phyloP scores from a whole-genome alignment of 257 asterid species.

The Asclepias syriaca region DNA sequence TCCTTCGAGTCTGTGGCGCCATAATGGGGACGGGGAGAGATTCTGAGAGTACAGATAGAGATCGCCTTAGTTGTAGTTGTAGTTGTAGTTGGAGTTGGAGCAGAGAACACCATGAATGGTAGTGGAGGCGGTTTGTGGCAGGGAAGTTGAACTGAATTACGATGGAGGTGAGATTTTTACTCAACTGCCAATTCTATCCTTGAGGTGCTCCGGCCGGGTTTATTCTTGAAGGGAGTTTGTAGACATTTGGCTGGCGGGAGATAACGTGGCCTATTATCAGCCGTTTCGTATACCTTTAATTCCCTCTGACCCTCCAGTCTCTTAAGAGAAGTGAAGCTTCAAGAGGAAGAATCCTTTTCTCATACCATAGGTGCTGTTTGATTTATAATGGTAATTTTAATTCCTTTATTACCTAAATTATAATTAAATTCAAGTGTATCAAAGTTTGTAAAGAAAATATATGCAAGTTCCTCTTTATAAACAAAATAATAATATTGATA shows the following conservation, averaged over 20 bases:
- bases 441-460: too few species aligned
- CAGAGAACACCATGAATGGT: background rate
- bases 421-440: too few species aligned
- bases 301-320: background rate
- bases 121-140: background rate
- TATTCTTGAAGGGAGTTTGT: background rate
- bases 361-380: too few species aligned
- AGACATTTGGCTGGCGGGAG: constrained; percentile 28
- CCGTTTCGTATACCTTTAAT: constrained; percentile 5
- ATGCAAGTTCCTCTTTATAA: too few species aligned
- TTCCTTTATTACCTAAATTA: too few species aligned
- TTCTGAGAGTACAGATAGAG: background rate
- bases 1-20: constrained; percentile 63
- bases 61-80: background rate
- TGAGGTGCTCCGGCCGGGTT: background rate
- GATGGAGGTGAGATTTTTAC: background rate
- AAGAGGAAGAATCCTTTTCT: background rate
- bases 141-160: constrained; percentile 7
- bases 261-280: constrained; percentile 22
- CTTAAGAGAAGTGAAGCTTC: too few species aligned
- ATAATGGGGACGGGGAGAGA: constrained; percentile 21
- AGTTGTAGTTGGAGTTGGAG: background rate
- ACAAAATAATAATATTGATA: too few species aligned
- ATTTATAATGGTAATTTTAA: too few species aligned
- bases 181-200: constrained; percentile 16